These are phyloP conservation scores for Malassezia arunalokei DNA, from an alignment of 1,284 basidiomycete genomes.

Conservation along the genomic window DNA sequence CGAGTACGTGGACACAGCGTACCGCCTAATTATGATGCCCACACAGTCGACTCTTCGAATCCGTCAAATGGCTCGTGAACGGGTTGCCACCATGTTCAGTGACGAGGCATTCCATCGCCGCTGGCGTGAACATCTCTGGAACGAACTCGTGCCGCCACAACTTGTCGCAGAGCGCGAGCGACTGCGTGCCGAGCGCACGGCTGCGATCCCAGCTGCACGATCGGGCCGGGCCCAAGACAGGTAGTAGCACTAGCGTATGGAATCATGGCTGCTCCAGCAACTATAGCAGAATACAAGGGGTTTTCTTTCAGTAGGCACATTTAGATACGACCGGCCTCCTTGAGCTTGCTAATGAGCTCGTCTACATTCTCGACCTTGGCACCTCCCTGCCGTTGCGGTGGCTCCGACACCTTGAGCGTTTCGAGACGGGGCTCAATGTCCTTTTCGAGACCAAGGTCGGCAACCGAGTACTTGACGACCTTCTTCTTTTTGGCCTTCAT, in stretches of 20 bases:
- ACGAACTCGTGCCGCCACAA: slow-evolving; percentile 7
- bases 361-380: slow-evolving; percentile 79
- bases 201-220: too few relatives aligned
- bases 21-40: slow-evolving; percentile 57
- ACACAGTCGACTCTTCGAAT: slow-evolving; percentile 55
- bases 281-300: background rate
- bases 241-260: too few relatives aligned
- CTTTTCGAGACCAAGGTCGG: slow-evolving; percentile 68
- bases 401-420: slow-evolving; percentile 79
- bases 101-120: background rate
- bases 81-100: slow-evolving; percentile 34
- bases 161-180: background rate
- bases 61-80: slow-evolving; percentile 50
- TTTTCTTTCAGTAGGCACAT: background rate
- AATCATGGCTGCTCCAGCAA: too few relatives aligned
- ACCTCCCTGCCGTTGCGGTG: slow-evolving; percentile 79
- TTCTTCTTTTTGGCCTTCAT: slow-evolving; percentile 89
- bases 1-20: slow-evolving; percentile 62
- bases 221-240: too few relatives aligned
- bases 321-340: slow-evolving; percentile 66
- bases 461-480: slow-evolving; percentile 67
- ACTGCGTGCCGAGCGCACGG: background rate
- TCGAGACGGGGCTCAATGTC: slow-evolving; percentile 64
- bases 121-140: slow-evolving; percentile 10
- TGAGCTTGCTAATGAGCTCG: slow-evolving; percentile 77